A percentile compares a stretch with the other conserved stretches of the same genome.
These are phyloP conservation scores for Adenanthera pavonina DNA, from an alignment of 306 rosid genomes.

Conservation along the genomic window DNA sequence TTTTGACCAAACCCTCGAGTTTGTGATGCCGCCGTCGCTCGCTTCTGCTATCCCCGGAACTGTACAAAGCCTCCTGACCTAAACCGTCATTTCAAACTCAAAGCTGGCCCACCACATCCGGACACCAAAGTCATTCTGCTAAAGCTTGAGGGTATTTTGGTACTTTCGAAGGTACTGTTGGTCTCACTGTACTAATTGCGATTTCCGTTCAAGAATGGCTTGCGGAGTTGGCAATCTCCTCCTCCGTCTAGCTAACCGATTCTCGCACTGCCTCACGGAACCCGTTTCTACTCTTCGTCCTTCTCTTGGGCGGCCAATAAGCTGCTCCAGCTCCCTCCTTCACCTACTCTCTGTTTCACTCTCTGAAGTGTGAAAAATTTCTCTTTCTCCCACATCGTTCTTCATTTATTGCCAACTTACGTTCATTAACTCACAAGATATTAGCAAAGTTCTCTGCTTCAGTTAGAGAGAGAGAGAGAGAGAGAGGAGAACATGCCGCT, in stretches of 20 bases:
- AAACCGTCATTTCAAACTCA: constrained; percentile 10
- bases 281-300: constrained; percentile 33
- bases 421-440: constrained; percentile 33
- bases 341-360: not conserved
- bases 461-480: not conserved
- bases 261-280: not conserved
- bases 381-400: constrained; percentile 39
- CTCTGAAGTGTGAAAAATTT: not conserved
- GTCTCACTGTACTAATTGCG: constrained; percentile 19
- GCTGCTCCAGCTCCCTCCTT: constrained; percentile 45
- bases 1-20: constrained; percentile 39
- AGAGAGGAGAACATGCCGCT: constrained; percentile 67
- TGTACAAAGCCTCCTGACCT: not conserved
- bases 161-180: not conserved
- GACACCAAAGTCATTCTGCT: constrained; percentile 7
- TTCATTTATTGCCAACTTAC: constrained; percentile 52
- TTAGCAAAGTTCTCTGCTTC: constrained; percentile 1
- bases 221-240: constrained; percentile 65
- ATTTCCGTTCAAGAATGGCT: constrained; percentile 55
- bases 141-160: constrained; percentile 33
- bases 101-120: constrained; percentile 20
- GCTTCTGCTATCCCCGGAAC: not conserved
- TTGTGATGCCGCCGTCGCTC: constrained; percentile 30
- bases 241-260: constrained; percentile 11
- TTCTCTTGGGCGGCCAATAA: constrained; percentile 52